phyloP scores from a whole-genome alignment of 192 early-diverging fungal genomes.

The Backusella sp. region DNA sequence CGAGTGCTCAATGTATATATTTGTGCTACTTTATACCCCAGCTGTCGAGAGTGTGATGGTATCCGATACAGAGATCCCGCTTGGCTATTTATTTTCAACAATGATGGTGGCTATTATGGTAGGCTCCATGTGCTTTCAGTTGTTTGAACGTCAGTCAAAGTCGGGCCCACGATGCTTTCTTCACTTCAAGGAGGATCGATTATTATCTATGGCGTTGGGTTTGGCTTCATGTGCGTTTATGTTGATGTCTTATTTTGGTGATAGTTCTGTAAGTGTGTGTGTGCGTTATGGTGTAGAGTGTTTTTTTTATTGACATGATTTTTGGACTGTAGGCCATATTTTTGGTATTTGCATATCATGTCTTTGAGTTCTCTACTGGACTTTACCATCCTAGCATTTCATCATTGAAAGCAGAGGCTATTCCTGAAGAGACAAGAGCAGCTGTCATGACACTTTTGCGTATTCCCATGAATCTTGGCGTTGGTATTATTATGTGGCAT shows the following conservation, averaged over 20 bases:
- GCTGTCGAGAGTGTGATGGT: slow-evolving; percentile 41
- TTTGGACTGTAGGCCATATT: not conserved
- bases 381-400: slow-evolving; percentile 55
- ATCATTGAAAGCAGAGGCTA: slow-evolving; percentile 46
- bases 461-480: slow-evolving; percentile 62
- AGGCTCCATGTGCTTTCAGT: slow-evolving; percentile 47
- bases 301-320: not conserved
- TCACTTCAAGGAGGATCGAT: not conserved
- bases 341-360: slow-evolving; percentile 41
- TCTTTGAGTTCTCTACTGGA: slow-evolving; percentile 60
- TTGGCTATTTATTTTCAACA: slow-evolving; percentile 53
- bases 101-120: slow-evolving; percentile 57
- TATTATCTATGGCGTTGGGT: slow-evolving; percentile 41
- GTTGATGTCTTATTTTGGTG: slow-evolving; percentile 26
- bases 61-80: slow-evolving; percentile 26
- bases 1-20: slow-evolving; percentile 65
- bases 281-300: not conserved
- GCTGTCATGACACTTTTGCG: slow-evolving; percentile 59
- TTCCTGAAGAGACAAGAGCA: slow-evolving; percentile 57
- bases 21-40: slow-evolving; percentile 60
- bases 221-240: slow-evolving; percentile 42
- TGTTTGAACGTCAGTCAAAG: slow-evolving; percentile 27
- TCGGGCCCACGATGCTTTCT: not conserved
- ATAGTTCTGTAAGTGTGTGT: not conserved
- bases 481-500: slow-evolving; percentile 47